Evolutionary conservation across 176 grass and related monocot genomes (phyloP), one percentile per base, ranked within the genome.

Genomic region (Musa schizocarpa): DNA sequence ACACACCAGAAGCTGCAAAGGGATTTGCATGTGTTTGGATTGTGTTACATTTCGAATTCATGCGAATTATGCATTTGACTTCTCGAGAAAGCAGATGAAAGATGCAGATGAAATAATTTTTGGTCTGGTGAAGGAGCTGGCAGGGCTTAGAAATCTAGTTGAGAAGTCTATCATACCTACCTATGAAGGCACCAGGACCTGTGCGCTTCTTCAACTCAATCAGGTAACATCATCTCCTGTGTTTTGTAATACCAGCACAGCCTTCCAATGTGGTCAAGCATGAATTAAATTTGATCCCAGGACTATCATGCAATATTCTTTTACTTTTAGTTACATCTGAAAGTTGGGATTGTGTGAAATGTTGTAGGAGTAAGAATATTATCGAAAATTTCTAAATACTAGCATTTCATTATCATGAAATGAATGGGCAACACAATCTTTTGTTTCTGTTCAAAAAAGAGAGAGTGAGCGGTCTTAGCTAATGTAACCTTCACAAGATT

Each of bases 31-130:
- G 81, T 92, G 95, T 62, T 83, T 99, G 66, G 88, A 92, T 71
- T 99, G 91, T 81, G 65, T 75, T 70, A 78, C 79, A 3, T 94
- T 87, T 67, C 82, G 90, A 62, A 78, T 87, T 13, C 84, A 29
- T 81, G 88, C 90, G n/a, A 88, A 92, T 72, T 74, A 82, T 29
- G 78, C 88, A 29, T 94, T 89, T 80, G 90, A 99, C 74, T 99
- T 99, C 80, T 91, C 95, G 10, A 91, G 77, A 81, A 92, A 89
- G 71, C 90, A 99, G 81, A 91, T 94, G 82, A 72, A 77, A 57
- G 90, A 99, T 77, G 88, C 95, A 56, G 90, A 94, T n/a, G 88
- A 94, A 74, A 91, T 88, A 78, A 89, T 94, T 58, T 51, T 50
- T 8, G 80, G 80, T 68, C 83, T 99, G 29, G 34, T 89, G 61